These are phyloP conservation scores for Boechera retrofracta DNA, from an alignment of 345 rosid genomes.

Conservation along the genomic window DNA sequence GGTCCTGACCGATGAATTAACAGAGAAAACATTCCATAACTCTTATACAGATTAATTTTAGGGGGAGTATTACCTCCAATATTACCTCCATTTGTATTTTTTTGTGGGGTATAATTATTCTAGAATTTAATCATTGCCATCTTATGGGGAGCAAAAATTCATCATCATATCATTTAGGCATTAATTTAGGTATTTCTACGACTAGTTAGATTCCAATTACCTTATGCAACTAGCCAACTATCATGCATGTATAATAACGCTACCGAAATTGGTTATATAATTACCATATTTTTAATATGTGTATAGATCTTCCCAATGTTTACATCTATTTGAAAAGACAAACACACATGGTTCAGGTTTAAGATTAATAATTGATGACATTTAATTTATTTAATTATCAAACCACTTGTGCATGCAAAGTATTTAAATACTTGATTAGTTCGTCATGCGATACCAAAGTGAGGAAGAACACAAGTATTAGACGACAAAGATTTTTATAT, in stretches of 20 bases:
- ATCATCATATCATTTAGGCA: not conserved
- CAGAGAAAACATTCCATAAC: no score
- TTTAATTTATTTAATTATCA: not conserved
- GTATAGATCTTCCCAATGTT: not conserved
- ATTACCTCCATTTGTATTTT: no score
- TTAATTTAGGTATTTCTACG: not conserved
- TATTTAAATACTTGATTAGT: slow-evolving; percentile 16
- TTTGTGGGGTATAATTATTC: no score
- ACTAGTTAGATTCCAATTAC: not conserved
- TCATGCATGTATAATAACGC: slow-evolving; percentile 4
- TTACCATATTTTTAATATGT: not conserved
- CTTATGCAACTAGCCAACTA: slow-evolving; percentile 10
- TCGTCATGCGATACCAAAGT: slow-evolving; percentile 37
- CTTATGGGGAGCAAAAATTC: no score
- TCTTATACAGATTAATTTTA: no score
- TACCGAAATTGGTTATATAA: not conserved
- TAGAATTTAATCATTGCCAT: no score
- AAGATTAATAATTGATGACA: slow-evolving; percentile 6
- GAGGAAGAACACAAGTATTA: slow-evolving; percentile 39
- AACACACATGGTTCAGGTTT: slow-evolving; percentile 34
- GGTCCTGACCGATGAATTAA: no score
- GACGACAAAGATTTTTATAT: slow-evolving; percentile 40
- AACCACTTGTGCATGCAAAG: slow-evolving; percentile 32
- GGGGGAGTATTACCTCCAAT: no score
- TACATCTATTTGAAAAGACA: slow-evolving; percentile 14